Conservation (phyloP, 805 yeast species). For the Candida montana region DNA sequence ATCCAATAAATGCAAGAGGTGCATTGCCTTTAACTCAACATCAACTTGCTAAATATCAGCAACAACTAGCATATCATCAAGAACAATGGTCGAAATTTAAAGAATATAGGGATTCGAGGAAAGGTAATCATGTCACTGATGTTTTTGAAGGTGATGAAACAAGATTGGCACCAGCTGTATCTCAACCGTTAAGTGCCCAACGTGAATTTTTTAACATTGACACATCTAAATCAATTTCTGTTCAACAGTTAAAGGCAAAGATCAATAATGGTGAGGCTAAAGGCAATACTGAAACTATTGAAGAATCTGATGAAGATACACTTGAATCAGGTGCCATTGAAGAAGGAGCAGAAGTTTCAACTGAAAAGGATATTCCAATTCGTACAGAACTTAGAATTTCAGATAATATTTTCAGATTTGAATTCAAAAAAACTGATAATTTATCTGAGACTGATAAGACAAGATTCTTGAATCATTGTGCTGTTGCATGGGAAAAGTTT, state of each 20-base stretch:
- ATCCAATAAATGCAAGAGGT: slow-evolving; percentile 10
- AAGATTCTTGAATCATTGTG: slow-evolving; percentile 30
- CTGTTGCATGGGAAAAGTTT: slow-evolving; percentile 32
- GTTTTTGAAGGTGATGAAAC: slow-evolving; percentile 43
- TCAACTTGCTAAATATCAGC: slow-evolving; percentile 22
- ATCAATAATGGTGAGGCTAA: slow-evolving; percentile 5
- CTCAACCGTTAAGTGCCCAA: slow-evolving; percentile 50
- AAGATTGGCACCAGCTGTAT: slow-evolving; percentile 42
- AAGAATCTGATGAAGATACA: slow-evolving; percentile 17
- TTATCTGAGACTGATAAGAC: slow-evolving; percentile 18
- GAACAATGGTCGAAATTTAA: slow-evolving; percentile 25
- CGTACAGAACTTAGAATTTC: slow-evolving; percentile 17
- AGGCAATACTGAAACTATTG: slow-evolving; percentile 3
- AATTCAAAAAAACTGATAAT: slow-evolving; percentile 13
- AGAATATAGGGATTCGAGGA: slow-evolving; percentile 19
- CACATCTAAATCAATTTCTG: slow-evolving; percentile 11
- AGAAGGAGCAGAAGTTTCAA: slow-evolving; percentile 27
- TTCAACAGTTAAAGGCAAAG: background rate
- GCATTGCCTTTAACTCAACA: slow-evolving; percentile 21
- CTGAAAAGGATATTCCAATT: slow-evolving; percentile 10
- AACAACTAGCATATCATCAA: slow-evolving; percentile 23
- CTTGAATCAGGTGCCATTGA: slow-evolving; percentile 33
- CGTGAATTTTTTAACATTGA: slow-evolving; percentile 32
- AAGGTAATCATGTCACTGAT: slow-evolving; percentile 37
- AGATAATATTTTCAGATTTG: slow-evolving; percentile 21